Percentiles rank a stretch among this genome's conserved stretches.
phyloP scores from a whole-genome alignment of 1,284 basidiomycete species.

The Takashimella tepidaria region DNA sequence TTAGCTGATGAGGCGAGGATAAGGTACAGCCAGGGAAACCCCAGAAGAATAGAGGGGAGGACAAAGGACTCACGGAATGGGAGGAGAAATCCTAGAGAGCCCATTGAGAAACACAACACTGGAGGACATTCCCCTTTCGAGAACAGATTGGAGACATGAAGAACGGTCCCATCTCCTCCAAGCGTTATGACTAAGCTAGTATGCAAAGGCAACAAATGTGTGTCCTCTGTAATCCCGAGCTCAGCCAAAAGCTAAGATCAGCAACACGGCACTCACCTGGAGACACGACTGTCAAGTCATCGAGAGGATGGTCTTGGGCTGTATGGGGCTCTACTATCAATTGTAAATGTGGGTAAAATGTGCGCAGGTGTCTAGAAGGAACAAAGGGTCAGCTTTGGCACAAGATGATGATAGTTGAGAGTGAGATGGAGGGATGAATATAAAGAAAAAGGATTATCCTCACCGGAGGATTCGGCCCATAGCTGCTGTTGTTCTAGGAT shows the following conservation, averaged over 20 bases:
- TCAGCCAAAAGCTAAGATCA: not conserved
- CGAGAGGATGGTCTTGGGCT: conserved; percentile 30
- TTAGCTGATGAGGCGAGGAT: no score
- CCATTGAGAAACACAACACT: conserved; percentile 93
- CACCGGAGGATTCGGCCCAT: conserved; percentile 47
- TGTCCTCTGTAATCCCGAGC: conserved; percentile 17
- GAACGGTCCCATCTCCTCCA: conserved; percentile 91
- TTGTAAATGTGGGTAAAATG: conserved; percentile 25
- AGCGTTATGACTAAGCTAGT: conserved; percentile 84
- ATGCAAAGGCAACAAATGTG: conserved; percentile 20
- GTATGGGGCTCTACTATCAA: conserved; percentile 42
- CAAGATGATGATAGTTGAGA: not conserved
- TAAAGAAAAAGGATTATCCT: not conserved
- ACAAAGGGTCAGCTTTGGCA: conserved; percentile 47
- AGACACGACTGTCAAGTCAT: conserved; percentile 29
- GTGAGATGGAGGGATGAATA: not conserved
- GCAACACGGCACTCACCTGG: conserved; percentile 10
- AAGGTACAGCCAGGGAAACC: no score
- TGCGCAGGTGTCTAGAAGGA: conserved; percentile 24
- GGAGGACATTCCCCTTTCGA: conserved; percentile 81
- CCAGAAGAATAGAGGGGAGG: not conserved
- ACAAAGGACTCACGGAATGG: conserved; percentile 71
- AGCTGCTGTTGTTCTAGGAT: conserved; percentile 46
- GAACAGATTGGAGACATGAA: conserved; percentile 90
- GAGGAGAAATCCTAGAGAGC: conserved; percentile 86